A percentile compares a stretch with the other conserved stretches of the same genome.
These are phyloP conservation scores for Penicillium sp. DNA, from an alignment of 2,329 filamentous ascomycete genomes.

Conservation along the genomic window DNA sequence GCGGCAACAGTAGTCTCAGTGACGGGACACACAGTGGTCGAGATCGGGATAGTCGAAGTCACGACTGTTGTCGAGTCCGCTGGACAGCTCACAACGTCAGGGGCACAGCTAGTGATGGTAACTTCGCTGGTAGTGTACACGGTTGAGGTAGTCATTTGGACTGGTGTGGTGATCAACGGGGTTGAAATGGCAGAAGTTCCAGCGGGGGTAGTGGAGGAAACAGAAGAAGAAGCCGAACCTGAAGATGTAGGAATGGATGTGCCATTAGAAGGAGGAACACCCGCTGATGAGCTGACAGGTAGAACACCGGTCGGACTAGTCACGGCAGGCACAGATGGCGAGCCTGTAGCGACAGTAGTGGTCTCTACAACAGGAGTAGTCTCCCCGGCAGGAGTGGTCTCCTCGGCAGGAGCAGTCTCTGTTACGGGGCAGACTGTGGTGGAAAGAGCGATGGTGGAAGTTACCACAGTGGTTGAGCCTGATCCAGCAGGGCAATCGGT, in stretches of 20 bases:
- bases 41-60: slow-evolving; percentile 57
- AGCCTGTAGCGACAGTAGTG: slow-evolving; percentile 1
- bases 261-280: background rate
- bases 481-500: slow-evolving; percentile 52
- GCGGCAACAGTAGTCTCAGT: slow-evolving; percentile 29
- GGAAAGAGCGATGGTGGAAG: slow-evolving; percentile 56
- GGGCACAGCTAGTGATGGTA: slow-evolving; percentile 43
- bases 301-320: background rate
- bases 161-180: background rate
- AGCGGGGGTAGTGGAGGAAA: background rate
- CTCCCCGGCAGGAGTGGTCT: slow-evolving; percentile 20
- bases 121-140: slow-evolving; percentile 38
- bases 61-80: slow-evolving; percentile 50
- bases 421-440: slow-evolving; percentile 60
- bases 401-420: slow-evolving; percentile 23
- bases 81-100: slow-evolving; percentile 52
- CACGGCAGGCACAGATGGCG: background rate
- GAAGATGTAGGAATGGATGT: background rate
- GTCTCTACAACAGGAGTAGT: slow-evolving; percentile 20
- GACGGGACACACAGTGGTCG: slow-evolving; percentile 60
- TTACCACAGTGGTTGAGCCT: slow-evolving; percentile 50
- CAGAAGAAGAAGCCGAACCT: background rate
- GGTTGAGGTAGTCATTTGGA: slow-evolving; percentile 36
- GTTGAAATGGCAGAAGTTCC: background rate
- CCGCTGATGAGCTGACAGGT: background rate